These are phyloP conservation scores for Hypocreales sp. DNA, from an alignment of 2,329 filamentous ascomycete genomes.

Conservation along the genomic window DNA sequence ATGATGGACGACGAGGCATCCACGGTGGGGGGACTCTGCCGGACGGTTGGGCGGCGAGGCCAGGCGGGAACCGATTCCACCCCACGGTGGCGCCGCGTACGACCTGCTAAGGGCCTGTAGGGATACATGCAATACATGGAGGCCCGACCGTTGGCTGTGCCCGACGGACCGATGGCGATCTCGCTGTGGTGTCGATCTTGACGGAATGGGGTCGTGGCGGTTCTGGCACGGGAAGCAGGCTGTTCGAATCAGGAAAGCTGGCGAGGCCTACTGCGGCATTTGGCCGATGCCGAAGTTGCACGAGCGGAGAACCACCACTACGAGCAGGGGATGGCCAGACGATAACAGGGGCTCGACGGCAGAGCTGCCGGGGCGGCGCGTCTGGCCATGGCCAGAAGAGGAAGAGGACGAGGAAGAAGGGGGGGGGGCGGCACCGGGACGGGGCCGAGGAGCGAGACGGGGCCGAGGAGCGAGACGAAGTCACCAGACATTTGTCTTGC, in stretches of 20 bases:
- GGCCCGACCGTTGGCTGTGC: conserved; percentile 1
- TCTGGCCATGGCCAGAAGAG: neutral
- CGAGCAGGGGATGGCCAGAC: neutral
- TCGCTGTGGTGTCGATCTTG: neutral
- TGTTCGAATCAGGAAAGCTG: neutral
- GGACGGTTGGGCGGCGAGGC: conserved; percentile 3
- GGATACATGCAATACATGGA: no score
- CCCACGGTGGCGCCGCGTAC: conserved; percentile 1
- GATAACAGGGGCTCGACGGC: conserved; percentile 3
- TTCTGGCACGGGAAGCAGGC: neutral
- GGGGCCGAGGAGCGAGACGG: neutral
- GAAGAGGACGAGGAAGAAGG: neutral
- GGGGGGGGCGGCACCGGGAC: neutral
- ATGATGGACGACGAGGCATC: conserved; percentile 20
- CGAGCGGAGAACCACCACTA: no score
- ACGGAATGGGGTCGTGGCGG: neutral
- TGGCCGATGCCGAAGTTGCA: conserved; percentile 1
- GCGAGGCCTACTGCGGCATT: neutral
- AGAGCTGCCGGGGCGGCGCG: conserved; percentile 4
- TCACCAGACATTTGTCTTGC: no score
- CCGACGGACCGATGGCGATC: neutral
- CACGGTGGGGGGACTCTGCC: conserved; percentile 1
- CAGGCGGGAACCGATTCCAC: neutral
- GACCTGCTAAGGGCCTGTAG: neutral
- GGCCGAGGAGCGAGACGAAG: neutral